phyloP scores from a whole-genome alignment of 2,329 filamentous ascomycete genomes.

The Sarocladiaceae sp. region DNA sequence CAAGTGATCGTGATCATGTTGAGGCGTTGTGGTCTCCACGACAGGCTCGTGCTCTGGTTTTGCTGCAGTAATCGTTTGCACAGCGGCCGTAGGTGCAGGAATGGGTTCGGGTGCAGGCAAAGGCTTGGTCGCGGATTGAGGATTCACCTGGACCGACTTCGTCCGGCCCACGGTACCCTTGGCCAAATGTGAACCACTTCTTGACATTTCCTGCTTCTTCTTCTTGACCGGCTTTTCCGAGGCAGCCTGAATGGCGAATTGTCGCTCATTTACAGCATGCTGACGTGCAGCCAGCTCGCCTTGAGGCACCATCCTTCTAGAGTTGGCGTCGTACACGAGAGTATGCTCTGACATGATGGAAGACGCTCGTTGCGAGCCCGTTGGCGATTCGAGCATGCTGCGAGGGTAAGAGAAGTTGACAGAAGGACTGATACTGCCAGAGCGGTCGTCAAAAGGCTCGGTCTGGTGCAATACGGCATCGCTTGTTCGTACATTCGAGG shows the following conservation, averaged over 20 bases:
- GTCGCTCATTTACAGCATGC: slow-evolving; percentile 35
- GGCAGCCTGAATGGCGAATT: slow-evolving; percentile 36
- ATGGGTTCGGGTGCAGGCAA: slow-evolving; percentile 26
- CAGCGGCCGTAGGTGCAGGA: slow-evolving; percentile 11
- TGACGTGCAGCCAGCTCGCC: slow-evolving; percentile 37
- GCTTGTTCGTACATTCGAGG: slow-evolving; percentile 39
- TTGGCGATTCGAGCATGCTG: slow-evolving; percentile 35
- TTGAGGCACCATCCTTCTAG: slow-evolving; percentile 54
- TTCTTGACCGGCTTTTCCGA: slow-evolving; percentile 36
- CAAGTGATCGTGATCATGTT: neutral
- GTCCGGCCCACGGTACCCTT: slow-evolving; percentile 51
- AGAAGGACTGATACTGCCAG: slow-evolving; percentile 46
- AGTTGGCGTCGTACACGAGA: slow-evolving; percentile 63
- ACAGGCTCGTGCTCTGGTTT: too few relatives aligned
- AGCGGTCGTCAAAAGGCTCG: slow-evolving; percentile 28
- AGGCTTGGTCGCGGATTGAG: slow-evolving; percentile 32
- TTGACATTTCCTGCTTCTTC: slow-evolving; percentile 31
- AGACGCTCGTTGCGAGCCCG: slow-evolving; percentile 10
- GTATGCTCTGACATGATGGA: slow-evolving; percentile 30
- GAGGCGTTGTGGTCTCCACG: neutral
- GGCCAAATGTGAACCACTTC: slow-evolving; percentile 40
- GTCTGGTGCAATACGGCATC: slow-evolving; percentile 33
- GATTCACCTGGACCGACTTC: slow-evolving; percentile 14
- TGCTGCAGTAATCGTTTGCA: neutral
- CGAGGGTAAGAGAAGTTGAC: slow-evolving; percentile 59